Percentiles rank a stretch among this genome's conserved stretches.
Evolutionary conservation across 495 filamentous ascomycete genomes (phyloP).

Genomic region (Aspergillus cristatus): DNA sequence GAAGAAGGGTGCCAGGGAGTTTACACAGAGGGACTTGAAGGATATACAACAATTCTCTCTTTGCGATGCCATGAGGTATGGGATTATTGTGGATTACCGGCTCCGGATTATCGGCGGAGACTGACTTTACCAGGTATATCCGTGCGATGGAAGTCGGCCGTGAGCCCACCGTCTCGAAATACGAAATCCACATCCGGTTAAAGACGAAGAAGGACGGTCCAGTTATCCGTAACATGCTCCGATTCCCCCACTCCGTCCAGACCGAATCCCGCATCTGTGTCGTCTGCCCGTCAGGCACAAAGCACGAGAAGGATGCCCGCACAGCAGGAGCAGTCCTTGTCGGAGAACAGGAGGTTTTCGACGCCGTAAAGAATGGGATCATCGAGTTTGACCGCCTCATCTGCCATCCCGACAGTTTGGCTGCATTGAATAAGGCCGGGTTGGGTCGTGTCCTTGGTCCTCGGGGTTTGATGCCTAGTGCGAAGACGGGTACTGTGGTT

Average conservation of each 20-base stretch:
- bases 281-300: conserved; percentile 71
- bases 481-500: conserved; percentile 79
- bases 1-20: conserved; percentile 57
- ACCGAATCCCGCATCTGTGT: conserved; percentile 79
- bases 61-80: conserved; percentile 88
- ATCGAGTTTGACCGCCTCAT: conserved; percentile 87
- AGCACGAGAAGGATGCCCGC: conserved; percentile 56
- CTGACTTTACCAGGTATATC: conserved; percentile 72
- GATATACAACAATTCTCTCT: conserved; percentile 63
- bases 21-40: conserved; percentile 50
- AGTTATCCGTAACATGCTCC: conserved; percentile 75
- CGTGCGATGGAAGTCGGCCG: conserved; percentile 86
- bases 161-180: conserved; percentile 62
- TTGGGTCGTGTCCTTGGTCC: conserved; percentile 81
- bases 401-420: conserved; percentile 68
- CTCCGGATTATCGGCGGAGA: neutral
- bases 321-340: conserved; percentile 69
- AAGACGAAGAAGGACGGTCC: conserved; percentile 73
- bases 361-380: conserved; percentile 59
- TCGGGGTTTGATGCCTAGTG: conserved; percentile 81
- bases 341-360: conserved; percentile 79
- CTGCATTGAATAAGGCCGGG: conserved; percentile 63
- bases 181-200: conserved; percentile 76
- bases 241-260: conserved; percentile 80
- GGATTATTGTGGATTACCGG: neutral